phyloP scores from a whole-genome alignment of 805 yeast genomes.

The Saturnispora zaruensis region DNA sequence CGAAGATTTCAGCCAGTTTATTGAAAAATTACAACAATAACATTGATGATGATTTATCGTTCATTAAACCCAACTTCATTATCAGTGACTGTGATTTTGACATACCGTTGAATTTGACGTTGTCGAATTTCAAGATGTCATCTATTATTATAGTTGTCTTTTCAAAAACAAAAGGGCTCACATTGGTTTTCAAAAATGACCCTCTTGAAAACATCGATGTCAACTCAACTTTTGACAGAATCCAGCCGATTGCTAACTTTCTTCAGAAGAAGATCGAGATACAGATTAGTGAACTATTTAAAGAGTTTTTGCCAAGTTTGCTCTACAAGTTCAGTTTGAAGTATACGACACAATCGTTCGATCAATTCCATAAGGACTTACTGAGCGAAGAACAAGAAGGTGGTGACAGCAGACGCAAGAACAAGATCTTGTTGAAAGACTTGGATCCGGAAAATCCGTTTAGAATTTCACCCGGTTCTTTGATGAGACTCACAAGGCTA shows the following conservation, averaged over 20 bases:
- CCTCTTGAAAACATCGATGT: slow-evolving; percentile 79
- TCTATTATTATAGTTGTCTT: slow-evolving; percentile 84
- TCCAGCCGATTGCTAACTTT: slow-evolving; percentile 75
- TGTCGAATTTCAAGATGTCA: slow-evolving; percentile 61
- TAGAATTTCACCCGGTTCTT: slow-evolving; percentile 51
- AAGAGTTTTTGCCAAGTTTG: slow-evolving; percentile 77
- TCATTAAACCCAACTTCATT: slow-evolving; percentile 59
- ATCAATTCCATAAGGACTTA: slow-evolving; percentile 31
- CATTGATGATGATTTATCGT: slow-evolving; percentile 26
- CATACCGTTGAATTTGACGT: slow-evolving; percentile 67
- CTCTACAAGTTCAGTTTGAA: slow-evolving; percentile 67
- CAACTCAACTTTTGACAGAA: slow-evolving; percentile 77
- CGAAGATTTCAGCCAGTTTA: slow-evolving; percentile 80
- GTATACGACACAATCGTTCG: slow-evolving; percentile 39
- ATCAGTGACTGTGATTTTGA: slow-evolving; percentile 61
- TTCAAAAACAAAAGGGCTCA: slow-evolving; percentile 71
- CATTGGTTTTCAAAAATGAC: slow-evolving; percentile 81
- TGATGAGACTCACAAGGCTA: slow-evolving; percentile 58
- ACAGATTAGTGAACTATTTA: slow-evolving; percentile 69
- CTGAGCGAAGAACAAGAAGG: slow-evolving; percentile 26
- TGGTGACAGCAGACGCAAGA: slow-evolving; percentile 26
- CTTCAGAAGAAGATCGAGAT: slow-evolving; percentile 75
- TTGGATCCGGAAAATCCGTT: slow-evolving; percentile 53
- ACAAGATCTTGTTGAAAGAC: slow-evolving; percentile 33
- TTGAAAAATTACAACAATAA: slow-evolving; percentile 49